phyloP scores from a whole-genome alignment of 2,329 filamentous ascomycete genomes.

The Rhynchosporium secalis region DNA sequence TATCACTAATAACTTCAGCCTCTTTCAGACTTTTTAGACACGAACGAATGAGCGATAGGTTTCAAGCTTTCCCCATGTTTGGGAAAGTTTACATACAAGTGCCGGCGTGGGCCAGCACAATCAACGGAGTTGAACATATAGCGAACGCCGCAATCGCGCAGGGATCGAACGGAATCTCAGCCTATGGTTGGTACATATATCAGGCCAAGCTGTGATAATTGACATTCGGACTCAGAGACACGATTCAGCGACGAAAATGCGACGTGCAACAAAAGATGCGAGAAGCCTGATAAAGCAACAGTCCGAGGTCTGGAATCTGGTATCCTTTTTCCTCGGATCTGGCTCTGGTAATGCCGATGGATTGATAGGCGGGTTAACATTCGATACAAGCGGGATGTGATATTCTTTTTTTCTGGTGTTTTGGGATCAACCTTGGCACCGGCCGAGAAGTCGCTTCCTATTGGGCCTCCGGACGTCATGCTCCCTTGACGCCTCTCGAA shows the following conservation, averaged over 20 bases:
- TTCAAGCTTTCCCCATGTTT: not conserved
- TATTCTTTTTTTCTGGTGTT: not conserved
- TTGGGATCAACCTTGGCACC: conserved; percentile 3
- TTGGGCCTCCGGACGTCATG: conserved; percentile 4
- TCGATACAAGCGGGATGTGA: not conserved
- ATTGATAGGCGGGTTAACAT: not conserved
- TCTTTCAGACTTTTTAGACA: not conserved
- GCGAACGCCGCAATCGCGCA: no score
- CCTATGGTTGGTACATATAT: conserved; percentile 1
- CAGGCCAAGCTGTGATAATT: not conserved
- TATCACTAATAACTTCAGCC: not conserved
- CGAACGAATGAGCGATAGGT: not conserved
- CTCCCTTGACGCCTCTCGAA: not conserved
- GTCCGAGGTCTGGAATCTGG: conserved; percentile 1
- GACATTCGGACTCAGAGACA: not conserved
- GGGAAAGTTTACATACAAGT: not conserved
- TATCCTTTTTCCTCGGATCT: not conserved
- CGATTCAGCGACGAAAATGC: conserved; percentile 12
- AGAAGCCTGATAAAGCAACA: not conserved
- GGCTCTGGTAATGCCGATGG: not conserved
- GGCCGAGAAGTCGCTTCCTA: not conserved
- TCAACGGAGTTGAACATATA: no score
- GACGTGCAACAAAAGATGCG: conserved; percentile 12
- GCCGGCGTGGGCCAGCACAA: not conserved
- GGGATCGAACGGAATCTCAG: no score